Conservation (phyloP, 2,329 filamentous ascomycete species). For the Apiospora aurea region DNA sequence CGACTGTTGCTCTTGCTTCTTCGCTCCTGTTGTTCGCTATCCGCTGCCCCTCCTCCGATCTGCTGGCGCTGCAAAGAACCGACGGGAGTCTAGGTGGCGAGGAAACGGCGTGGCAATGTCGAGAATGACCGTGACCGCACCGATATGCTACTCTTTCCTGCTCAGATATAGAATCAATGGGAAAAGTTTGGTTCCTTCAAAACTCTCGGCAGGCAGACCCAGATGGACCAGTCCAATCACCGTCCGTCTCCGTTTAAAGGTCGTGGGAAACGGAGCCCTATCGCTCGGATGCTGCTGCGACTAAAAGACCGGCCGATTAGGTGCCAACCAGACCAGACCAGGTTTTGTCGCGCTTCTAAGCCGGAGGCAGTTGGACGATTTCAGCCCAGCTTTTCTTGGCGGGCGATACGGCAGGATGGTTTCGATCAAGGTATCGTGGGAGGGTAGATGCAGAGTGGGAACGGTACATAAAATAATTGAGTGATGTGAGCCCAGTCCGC, state of each 20-base stretch:
- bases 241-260: slow-evolving; percentile 12
- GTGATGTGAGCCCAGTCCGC: background rate
- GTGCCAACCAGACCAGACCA: background rate
- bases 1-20: slow-evolving; percentile 11
- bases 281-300: slow-evolving; percentile 7
- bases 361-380: background rate
- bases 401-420: background rate
- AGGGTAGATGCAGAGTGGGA: background rate
- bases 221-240: slow-evolving; percentile 1
- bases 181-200: background rate
- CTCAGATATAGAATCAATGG: background rate
- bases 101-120: background rate
- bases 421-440: background rate
- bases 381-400: slow-evolving; percentile 7
- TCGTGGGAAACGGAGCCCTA: slow-evolving; percentile 9
- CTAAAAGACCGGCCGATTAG: background rate
- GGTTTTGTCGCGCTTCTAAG: background rate
- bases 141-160: background rate
- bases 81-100: background rate
- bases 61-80: background rate
- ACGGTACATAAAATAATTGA: background rate
- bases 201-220: background rate
- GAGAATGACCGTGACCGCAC: background rate
- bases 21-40: background rate
- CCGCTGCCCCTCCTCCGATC: background rate